phyloP scores from a whole-genome alignment of 192 early-diverging fungal species.

The Coemansia javaensis region DNA sequence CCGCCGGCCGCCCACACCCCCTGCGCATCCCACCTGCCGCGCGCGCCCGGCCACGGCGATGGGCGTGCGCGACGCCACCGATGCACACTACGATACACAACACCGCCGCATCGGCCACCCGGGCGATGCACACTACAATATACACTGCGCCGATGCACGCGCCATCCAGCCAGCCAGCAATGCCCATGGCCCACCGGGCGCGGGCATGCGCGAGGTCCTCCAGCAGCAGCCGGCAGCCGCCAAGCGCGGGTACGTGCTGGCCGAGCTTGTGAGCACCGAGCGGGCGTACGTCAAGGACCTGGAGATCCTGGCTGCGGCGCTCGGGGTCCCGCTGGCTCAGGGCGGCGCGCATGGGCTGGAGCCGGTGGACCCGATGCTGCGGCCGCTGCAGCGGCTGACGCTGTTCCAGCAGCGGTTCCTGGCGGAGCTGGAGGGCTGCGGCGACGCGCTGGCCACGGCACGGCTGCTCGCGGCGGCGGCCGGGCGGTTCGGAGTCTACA shows the following conservation, averaged over 20 bases:
- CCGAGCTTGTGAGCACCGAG: conserved; percentile 50
- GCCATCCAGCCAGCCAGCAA: no score
- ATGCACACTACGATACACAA: no score
- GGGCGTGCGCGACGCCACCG: no score
- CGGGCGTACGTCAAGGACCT: conserved; percentile 51
- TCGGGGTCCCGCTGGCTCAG: conserved; percentile 27
- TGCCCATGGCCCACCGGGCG: no score
- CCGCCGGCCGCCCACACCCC: no score
- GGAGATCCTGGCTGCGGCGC: conserved; percentile 43
- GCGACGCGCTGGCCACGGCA: conserved; percentile 11
- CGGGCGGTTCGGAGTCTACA: conserved; percentile 17
- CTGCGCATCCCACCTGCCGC: no score
- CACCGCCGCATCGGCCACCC: no score
- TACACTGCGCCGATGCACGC: no score
- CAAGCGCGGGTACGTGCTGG: conserved; percentile 41
- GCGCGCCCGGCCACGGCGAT: no score
- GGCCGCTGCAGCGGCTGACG: conserved; percentile 25
- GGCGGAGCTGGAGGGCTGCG: conserved; percentile 7
- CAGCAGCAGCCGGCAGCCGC: neutral
- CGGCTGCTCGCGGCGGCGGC: conserved; percentile 21
- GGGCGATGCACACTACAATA: no score
- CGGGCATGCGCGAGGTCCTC: no score
- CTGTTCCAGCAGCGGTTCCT: conserved; percentile 36
- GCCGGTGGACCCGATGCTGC: conserved; percentile 21
- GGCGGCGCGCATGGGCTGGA: conserved; percentile 9